Conservation (phyloP, 352 stramenopile species). For the Globisporangium orthogonon region DNA sequence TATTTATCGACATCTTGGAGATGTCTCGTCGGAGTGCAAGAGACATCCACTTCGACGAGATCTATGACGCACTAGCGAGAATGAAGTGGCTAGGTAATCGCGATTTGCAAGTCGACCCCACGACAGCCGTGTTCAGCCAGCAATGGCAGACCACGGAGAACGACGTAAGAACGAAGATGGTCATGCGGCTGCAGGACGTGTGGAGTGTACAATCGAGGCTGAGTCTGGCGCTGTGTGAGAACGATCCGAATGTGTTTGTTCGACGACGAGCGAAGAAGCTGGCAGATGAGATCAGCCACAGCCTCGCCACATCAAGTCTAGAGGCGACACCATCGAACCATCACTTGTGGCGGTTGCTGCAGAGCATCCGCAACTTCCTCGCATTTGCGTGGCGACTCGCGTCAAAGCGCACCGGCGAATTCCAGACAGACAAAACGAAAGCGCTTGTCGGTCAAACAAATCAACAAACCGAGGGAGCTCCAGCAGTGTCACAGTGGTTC, state of each 20-base stretch:
- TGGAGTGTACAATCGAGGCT: conserved; percentile 29
- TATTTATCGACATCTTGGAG: conserved; percentile 27
- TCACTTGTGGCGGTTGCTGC: conserved; percentile 16
- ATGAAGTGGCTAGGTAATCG: conserved; percentile 26
- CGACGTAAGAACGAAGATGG: conserved; percentile 3
- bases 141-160: conserved; percentile 7
- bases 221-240: conserved; percentile 32
- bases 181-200: conserved; percentile 15
- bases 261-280: conserved; percentile 21
- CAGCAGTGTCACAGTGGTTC: conserved; percentile 15
- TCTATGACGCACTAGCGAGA: conserved; percentile 24
- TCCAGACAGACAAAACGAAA: not conserved
- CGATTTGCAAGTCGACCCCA: conserved; percentile 20
- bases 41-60: conserved; percentile 30
- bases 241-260: conserved; percentile 51
- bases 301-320: not conserved
- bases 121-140: conserved; percentile 8
- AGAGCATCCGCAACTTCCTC: conserved; percentile 34
- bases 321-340: not conserved
- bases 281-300: conserved; percentile 16
- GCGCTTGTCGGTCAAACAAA: not conserved
- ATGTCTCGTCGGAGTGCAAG: conserved; percentile 13
- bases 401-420: conserved; percentile 18
- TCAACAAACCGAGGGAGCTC: not conserved
- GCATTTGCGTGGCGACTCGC: conserved; percentile 35